A percentile compares a stretch with the other conserved stretches of the same genome.
phyloP scores from a whole-genome alignment of 2,329 filamentous ascomycete species.

The Coniochaeta sp. region DNA sequence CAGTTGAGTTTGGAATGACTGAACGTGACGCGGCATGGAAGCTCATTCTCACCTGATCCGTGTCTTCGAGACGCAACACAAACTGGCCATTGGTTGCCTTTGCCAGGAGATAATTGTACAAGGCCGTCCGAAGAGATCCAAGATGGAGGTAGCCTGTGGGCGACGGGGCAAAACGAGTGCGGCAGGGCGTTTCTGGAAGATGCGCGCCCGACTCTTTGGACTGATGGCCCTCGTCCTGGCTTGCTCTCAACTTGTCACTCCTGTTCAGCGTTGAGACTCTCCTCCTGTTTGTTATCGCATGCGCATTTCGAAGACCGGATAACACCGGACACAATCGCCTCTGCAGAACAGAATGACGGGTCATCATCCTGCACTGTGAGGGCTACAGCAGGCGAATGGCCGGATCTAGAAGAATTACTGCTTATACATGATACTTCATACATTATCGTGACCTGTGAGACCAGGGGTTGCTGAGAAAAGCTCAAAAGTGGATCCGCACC shows the following conservation, averaged over 20 bases:
- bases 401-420: neutral
- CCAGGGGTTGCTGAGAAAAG: too few species aligned
- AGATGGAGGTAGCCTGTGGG: constrained; percentile 92
- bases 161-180: constrained; percentile 89
- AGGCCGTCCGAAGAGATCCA: constrained; percentile 80
- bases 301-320: neutral
- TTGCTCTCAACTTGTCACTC: constrained; percentile 7
- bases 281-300: neutral
- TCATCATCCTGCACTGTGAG: neutral
- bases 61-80: constrained; percentile 86
- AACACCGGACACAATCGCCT: constrained; percentile 2
- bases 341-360: neutral
- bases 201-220: constrained; percentile 5
- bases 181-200: constrained; percentile 50
- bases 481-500: neutral
- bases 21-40: neutral
- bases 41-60: constrained; percentile 64
- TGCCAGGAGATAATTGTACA: constrained; percentile 95
- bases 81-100: constrained; percentile 85
- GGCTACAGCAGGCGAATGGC: neutral
- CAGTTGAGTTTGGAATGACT: neutral
- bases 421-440: neutral
- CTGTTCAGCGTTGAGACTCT: neutral
- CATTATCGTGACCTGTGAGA: neutral
- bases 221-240: neutral